Percentiles rank a stretch among this genome's conserved stretches.
Conservation (phyloP, 108 stramenopile species). For the Pseudonitzschia multistriata region DNA sequence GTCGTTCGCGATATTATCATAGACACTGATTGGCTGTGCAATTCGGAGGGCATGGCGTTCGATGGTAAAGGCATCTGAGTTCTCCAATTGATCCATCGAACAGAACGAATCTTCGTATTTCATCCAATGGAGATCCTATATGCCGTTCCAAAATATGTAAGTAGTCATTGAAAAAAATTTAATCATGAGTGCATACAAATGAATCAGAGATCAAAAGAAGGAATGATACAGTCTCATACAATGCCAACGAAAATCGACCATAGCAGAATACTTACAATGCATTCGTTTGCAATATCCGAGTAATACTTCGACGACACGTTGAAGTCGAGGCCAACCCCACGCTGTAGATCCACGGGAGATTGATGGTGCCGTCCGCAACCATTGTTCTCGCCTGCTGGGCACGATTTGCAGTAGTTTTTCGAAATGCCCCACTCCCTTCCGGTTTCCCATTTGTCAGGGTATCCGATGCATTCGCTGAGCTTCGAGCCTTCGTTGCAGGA, state of each 20-base stretch:
- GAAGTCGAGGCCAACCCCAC: slow-evolving; percentile 19
- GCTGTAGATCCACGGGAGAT: slow-evolving; percentile 40
- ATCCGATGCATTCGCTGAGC: slow-evolving; percentile 27
- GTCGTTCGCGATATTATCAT: slow-evolving; percentile 18
- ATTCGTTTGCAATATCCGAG: slow-evolving; percentile 22
- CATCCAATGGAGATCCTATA: slow-evolving; percentile 48
- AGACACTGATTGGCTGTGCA: slow-evolving; percentile 29
- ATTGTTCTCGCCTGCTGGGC: slow-evolving; percentile 31
- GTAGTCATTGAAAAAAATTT: neutral
- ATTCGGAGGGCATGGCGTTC: slow-evolving; percentile 44
- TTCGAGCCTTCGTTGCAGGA: slow-evolving; percentile 21
- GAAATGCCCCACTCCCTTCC: slow-evolving; percentile 26
- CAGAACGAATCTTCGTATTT: slow-evolving; percentile 42
- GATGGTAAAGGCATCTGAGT: slow-evolving; percentile 35
- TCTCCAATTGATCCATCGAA: slow-evolving; percentile 28
- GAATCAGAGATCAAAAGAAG: too few species aligned
- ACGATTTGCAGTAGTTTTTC: slow-evolving; percentile 37
- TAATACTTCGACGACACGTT: slow-evolving; percentile 2
- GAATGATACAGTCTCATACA: neutral
- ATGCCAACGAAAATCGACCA: neutral
- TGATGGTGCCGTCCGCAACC: slow-evolving; percentile 41
- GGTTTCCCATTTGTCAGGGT: slow-evolving; percentile 27
- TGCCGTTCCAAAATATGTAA: neutral
- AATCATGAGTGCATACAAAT: neutral
- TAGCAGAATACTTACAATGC: slow-evolving; percentile 12